These are phyloP conservation scores for Pseudocercospora fijiensis DNA, from an alignment of 2,329 filamentous ascomycete genomes.

Conservation along the genomic window DNA sequence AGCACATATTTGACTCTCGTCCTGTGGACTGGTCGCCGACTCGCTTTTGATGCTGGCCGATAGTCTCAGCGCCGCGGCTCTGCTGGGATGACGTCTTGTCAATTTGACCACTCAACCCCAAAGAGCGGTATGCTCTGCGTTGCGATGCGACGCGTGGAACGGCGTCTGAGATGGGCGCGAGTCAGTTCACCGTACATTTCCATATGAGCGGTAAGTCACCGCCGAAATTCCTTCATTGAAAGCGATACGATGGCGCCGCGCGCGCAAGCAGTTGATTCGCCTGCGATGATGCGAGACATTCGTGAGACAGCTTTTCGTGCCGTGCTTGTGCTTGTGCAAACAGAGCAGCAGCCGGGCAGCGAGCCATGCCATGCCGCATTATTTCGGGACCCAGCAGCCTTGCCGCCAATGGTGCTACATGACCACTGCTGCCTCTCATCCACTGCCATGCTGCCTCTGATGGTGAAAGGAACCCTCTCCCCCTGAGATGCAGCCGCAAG, in stretches of 20 bases:
- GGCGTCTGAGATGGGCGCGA: neutral
- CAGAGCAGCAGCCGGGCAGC: neutral
- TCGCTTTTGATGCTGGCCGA: neutral
- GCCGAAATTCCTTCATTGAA: neutral
- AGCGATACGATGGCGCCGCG: neutral
- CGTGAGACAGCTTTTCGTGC: neutral
- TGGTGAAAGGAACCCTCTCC: neutral
- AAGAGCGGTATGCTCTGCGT: constrained; percentile 1
- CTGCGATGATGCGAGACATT: neutral
- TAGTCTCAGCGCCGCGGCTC: neutral
- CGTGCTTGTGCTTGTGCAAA: neutral
- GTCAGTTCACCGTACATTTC: constrained; percentile 5
- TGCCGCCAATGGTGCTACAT: neutral
- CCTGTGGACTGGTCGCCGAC: neutral
- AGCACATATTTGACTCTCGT: neutral
- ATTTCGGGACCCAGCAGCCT: neutral
- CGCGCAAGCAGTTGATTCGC: neutral
- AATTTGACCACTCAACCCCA: neutral
- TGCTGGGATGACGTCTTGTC: constrained; percentile 3
- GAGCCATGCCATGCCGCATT: constrained; percentile 2
- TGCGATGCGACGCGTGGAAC: neutral
- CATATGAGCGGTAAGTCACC: constrained; percentile 1
- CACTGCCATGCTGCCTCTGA: neutral
- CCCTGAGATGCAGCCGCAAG: neutral
- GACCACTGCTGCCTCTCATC: neutral